Percentiles rank a stretch among this genome's conserved stretches.
phyloP scores from a whole-genome alignment of 495 filamentous ascomycete species.

The Daldinia caldariorum region DNA sequence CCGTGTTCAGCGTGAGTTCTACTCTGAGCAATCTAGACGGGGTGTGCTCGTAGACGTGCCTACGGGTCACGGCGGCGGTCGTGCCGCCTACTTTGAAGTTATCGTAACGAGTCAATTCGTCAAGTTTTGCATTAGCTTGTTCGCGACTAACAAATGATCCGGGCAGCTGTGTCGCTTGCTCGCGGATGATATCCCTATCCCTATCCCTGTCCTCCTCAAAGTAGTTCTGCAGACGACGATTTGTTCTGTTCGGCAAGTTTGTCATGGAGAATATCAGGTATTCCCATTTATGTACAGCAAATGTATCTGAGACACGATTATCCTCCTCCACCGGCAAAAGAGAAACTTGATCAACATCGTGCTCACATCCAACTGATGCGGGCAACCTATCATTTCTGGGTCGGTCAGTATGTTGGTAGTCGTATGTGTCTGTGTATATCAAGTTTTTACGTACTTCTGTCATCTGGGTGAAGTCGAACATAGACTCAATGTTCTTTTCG shows the following conservation, averaged over 20 bases:
- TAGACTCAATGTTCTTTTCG: too few relatives aligned
- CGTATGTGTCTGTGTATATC: background rate
- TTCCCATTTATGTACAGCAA: background rate
- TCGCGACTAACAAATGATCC: constrained; percentile 11
- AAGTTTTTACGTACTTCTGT: constrained; percentile 2
- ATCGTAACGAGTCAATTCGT: constrained; percentile 9
- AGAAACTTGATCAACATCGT: too few relatives aligned
- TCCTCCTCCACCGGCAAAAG: background rate
- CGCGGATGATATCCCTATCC: background rate
- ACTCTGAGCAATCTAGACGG: constrained; percentile 23
- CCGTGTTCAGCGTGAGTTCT: constrained; percentile 20
- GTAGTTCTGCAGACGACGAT: too few relatives aligned
- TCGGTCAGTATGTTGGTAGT: constrained; percentile 14
- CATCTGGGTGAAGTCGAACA: background rate
- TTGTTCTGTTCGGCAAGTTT: background rate
- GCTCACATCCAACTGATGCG: too few relatives aligned
- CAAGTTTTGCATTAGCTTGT: constrained; percentile 21
- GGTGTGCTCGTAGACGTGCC: constrained; percentile 4
- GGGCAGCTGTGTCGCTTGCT: background rate
- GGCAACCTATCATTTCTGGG: background rate
- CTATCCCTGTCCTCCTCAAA: too few relatives aligned
- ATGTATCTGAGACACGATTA: background rate
- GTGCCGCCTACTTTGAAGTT: constrained; percentile 10
- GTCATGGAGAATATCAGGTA: background rate
- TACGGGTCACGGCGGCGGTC: constrained; percentile 16